Evolutionary conservation across 768 basidiomycete species (phyloP), one percentile per base, ranked within the genome.

Genomic region (Mycena alexandri): DNA sequence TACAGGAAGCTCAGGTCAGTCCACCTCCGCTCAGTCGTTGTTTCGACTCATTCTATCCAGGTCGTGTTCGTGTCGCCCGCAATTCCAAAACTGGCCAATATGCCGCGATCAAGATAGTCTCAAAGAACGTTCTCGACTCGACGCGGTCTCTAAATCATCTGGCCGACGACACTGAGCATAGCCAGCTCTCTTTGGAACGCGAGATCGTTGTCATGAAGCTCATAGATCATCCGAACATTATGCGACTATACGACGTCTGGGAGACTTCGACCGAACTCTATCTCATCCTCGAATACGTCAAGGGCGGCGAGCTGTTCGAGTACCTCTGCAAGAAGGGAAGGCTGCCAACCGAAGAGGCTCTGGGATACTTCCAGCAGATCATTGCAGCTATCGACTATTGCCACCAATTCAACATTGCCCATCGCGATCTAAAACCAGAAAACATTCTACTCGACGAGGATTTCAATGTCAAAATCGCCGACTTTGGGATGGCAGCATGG

Each of bases 181-280:
- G 87, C 67, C 85, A 90, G 67, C 87, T 93, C 65, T 89, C 91
- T 53, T 89, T 98, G 67, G 93, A 97, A 78, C 88, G 95, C 68
- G 96, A 99, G 79, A 97, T 98, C 57, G 94, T 96, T 67, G 91
- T 98, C 75, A 96, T 99, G 96, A 99, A 98, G 79, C 89, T 98
- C 68, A 91, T 98, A 71, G 91, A 96, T 69, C 95, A 99, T 75
- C 96, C 96, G 2, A 96, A 97, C 77, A 89, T 99, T 70, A 89
- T 98, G 87, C 91, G 90, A 63, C 87, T 99, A 33, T 96, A 95
- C 81, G 96, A 99, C 75, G 96, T 99, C 69, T 98, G 94, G 95
- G 96, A 99, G 80, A 96, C 95, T 0, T 91, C 91, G 5, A 86
- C 88, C 36, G 90, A 96, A 65, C 87, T 97, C 71, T 98, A 89